phyloP scores from a whole-genome alignment of 306 rosid genomes.

The Psophocarpus tetragonolobus region DNA sequence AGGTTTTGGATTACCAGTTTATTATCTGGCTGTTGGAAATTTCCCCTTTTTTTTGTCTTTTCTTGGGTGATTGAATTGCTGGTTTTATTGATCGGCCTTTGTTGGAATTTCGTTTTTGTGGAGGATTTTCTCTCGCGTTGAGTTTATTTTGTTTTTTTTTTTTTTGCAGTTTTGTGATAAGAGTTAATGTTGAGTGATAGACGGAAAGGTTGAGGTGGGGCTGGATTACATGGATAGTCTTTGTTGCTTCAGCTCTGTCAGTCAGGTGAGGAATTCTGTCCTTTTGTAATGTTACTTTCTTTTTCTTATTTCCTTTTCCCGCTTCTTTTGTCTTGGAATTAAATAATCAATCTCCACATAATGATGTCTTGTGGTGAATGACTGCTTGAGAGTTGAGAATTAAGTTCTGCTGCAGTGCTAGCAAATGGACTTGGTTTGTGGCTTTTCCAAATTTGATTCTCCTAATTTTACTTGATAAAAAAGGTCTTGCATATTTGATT shows the following conservation, averaged over 20 bases:
- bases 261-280: slow-evolving; percentile 54
- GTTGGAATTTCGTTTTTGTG: not conserved
- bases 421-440: slow-evolving; percentile 10
- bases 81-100: slow-evolving; percentile 40
- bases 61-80: slow-evolving; percentile 26
- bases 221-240: slow-evolving; percentile 68
- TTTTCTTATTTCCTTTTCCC: not conserved
- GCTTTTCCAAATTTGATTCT: slow-evolving; percentile 5
- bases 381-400: not conserved
- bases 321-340: not conserved
- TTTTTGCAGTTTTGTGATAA: slow-evolving; percentile 9
- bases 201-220: slow-evolving; percentile 52
- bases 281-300: not conserved
- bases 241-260: slow-evolving; percentile 77
- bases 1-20: slow-evolving; percentile 30
- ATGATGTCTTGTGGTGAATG: slow-evolving; percentile 4
- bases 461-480: slow-evolving; percentile 10
- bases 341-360: not conserved
- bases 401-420: slow-evolving; percentile 6
- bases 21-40: slow-evolving; percentile 15
- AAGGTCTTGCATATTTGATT: not conserved
- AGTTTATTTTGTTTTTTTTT: not conserved
- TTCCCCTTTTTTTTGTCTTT: not conserved
- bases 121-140: slow-evolving; percentile 25
- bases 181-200: slow-evolving; percentile 61